Conservation (phyloP, 1,284 basidiomycete species). For the Ganoderma sinense region DNA sequence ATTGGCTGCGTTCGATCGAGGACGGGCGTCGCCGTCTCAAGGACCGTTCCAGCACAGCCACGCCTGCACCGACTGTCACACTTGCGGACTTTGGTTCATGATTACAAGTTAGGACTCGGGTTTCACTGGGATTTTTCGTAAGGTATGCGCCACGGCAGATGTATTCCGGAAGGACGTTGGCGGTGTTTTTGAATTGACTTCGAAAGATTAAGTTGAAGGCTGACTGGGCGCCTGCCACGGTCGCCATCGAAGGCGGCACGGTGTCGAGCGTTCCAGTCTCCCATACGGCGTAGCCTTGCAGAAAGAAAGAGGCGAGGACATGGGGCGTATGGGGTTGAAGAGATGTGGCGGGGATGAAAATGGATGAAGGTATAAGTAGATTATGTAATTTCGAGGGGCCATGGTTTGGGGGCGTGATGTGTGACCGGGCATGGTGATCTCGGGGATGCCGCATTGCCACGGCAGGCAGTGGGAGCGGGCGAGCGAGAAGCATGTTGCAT, state of each 20-base stretch:
- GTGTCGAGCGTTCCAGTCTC: neutral
- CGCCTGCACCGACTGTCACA: neutral
- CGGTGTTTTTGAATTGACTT: neutral
- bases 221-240: neutral
- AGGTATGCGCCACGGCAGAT: neutral
- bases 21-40: neutral
- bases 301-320: too few species aligned
- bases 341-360: too few species aligned
- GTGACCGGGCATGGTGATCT: conserved; percentile 12
- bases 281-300: too few species aligned
- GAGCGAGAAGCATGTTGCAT: neutral
- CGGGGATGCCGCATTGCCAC: conserved; percentile 13
- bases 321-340: too few species aligned
- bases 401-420: neutral
- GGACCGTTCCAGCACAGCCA: neutral
- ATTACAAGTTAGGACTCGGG: neutral
- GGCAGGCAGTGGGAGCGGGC: conserved; percentile 5
- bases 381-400: conserved; percentile 1
- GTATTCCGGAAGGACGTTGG: neutral
- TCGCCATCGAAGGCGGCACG: neutral
- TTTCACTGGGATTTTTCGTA: neutral
- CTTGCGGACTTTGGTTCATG: neutral
- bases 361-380: neutral
- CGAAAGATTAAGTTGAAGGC: neutral
- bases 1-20: conserved; percentile 42